Evolutionary conservation across 768 basidiomycete genomes (phyloP).

Genomic region (Leccinum incarnatum): DNA sequence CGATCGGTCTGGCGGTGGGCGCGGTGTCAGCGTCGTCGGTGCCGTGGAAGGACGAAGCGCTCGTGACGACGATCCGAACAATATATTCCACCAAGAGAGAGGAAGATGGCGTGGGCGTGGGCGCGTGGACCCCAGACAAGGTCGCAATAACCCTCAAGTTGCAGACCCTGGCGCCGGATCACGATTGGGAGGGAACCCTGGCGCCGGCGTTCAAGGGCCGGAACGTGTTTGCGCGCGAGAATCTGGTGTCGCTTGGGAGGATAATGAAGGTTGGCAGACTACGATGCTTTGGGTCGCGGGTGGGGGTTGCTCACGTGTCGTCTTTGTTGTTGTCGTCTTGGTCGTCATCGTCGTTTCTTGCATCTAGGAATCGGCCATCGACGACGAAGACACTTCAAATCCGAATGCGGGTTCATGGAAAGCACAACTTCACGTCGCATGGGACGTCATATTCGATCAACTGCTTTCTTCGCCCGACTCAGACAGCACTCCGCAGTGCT

Average conservation of each 20-base stretch:
- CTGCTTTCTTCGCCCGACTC: slow-evolving; percentile 54
- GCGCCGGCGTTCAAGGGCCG: slow-evolving; percentile 75
- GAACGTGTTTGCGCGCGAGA: slow-evolving; percentile 65
- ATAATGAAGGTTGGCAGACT: slow-evolving; percentile 66
- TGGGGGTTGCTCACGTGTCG: slow-evolving; percentile 8
- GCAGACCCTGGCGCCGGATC: slow-evolving; percentile 55
- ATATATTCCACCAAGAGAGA: slow-evolving; percentile 40
- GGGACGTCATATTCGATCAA: slow-evolving; percentile 78
- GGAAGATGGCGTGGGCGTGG: not conserved
- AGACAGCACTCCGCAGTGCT: slow-evolving; percentile 41
- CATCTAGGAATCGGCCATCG: slow-evolving; percentile 53
- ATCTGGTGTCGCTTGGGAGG: slow-evolving; percentile 67
- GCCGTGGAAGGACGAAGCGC: slow-evolving; percentile 68
- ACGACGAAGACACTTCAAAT: slow-evolving; percentile 54
- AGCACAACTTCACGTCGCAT: slow-evolving; percentile 88
- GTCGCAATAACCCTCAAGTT: slow-evolving; percentile 75
- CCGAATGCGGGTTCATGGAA: slow-evolving; percentile 69
- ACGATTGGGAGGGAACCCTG: slow-evolving; percentile 65
- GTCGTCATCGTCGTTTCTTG: not conserved
- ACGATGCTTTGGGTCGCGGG: not conserved
- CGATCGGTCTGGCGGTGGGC: slow-evolving; percentile 62
- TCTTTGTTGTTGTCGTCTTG: not conserved
- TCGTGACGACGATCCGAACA: slow-evolving; percentile 46
- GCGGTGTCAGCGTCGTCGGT: slow-evolving; percentile 55
- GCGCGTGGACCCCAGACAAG: slow-evolving; percentile 83